Evolutionary conservation across 2,329 filamentous ascomycete species (phyloP).

Genomic region (Exophiala sideris): DNA sequence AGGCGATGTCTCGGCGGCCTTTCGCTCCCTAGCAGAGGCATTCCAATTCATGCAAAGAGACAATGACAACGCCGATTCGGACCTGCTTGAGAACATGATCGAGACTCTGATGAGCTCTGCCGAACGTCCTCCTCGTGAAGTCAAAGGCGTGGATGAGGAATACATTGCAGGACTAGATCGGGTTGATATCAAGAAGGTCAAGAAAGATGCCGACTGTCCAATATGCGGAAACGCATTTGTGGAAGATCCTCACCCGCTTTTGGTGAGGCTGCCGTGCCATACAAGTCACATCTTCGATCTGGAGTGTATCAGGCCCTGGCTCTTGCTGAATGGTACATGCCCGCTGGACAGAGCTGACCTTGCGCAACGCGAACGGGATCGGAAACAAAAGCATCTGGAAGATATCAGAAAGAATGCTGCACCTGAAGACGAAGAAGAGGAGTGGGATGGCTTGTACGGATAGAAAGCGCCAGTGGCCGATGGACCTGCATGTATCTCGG

Average conservation of each 20-base stretch:
- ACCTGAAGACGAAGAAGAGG: conserved; percentile 41
- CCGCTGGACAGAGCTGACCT: conserved; percentile 60
- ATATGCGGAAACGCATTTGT: conserved; percentile 55
- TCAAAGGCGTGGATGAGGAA: conserved; percentile 60
- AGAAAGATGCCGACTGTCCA: conserved; percentile 41
- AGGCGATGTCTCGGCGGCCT: conserved; percentile 58
- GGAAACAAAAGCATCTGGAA: conserved; percentile 40
- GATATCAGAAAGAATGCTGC: conserved; percentile 33
- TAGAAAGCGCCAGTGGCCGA: conserved; percentile 6
- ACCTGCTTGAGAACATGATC: conserved; percentile 55
- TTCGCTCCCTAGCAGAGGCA: conserved; percentile 58
- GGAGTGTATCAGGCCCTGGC: conserved; percentile 63
- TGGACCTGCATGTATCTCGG: no score
- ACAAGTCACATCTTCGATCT: conserved; percentile 61
- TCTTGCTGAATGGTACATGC: conserved; percentile 62
- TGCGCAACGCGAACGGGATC: conserved; percentile 53
- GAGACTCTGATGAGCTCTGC: conserved; percentile 53
- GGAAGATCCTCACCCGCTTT: conserved; percentile 60
- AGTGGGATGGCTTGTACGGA: conserved; percentile 51
- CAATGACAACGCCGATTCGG: conserved; percentile 36
- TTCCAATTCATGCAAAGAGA: conserved; percentile 56
- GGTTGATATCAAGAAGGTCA: conserved; percentile 30
- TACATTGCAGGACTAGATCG: conserved; percentile 29
- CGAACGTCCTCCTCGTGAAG: conserved; percentile 57
- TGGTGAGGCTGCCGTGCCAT: conserved; percentile 61